phyloP scores from a whole-genome alignment of 495 filamentous ascomycete genomes.

The Physcia stellaris region DNA sequence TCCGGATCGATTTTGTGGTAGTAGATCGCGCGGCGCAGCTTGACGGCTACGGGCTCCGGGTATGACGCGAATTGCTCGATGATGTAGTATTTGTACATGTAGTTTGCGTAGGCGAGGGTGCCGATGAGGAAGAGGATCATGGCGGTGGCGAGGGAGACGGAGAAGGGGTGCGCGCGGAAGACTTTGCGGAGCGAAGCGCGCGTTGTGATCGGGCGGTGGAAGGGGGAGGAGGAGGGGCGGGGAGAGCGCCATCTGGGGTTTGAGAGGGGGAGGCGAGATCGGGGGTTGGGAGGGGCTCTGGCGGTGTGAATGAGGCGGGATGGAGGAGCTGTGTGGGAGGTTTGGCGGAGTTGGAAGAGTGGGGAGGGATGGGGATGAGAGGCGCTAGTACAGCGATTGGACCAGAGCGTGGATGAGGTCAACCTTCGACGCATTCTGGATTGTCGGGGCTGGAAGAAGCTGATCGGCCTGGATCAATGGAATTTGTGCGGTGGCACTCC shows the following conservation, averaged over 20 bases:
- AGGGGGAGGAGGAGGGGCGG: too few species aligned
- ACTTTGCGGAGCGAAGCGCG: conserved; percentile 10
- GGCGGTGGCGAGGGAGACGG: conserved; percentile 20
- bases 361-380: too few species aligned
- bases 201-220: conserved; percentile 10
- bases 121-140: conserved; percentile 34
- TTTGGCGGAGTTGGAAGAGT: too few species aligned
- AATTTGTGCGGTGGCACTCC: too few species aligned
- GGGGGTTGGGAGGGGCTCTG: neutral
- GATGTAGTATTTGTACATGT: conserved; percentile 53
- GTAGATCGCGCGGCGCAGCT: conserved; percentile 75
- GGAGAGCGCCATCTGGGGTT: too few species aligned
- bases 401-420: too few species aligned
- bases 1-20: conserved; percentile 64
- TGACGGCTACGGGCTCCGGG: conserved; percentile 63
- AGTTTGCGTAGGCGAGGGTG: conserved; percentile 40
- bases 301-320: neutral
- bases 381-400: too few species aligned
- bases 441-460: too few species aligned
- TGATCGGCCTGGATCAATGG: too few species aligned
- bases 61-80: conserved; percentile 56
- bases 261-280: neutral
- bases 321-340: too few species aligned
- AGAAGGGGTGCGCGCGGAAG: conserved; percentile 17
- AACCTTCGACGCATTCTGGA: too few species aligned